Conservation (phyloP, 768 basidiomycete species). For the Crucibulum laeve region DNA sequence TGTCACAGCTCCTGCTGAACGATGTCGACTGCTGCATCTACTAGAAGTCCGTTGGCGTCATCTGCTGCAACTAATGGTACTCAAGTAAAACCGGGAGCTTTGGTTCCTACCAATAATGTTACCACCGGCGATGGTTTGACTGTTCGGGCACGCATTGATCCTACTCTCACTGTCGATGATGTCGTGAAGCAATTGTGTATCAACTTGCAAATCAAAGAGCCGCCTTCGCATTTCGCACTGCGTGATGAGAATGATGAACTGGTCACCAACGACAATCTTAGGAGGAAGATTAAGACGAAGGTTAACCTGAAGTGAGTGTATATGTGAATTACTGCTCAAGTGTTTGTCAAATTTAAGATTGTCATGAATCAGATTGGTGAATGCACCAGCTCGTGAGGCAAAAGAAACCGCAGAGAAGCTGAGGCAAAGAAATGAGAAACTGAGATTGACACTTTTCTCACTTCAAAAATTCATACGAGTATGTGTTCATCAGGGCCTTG, state of each 20-base stretch:
- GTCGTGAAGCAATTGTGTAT: slow-evolving; percentile 80
- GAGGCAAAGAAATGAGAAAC: slow-evolving; percentile 48
- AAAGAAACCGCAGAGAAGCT: slow-evolving; percentile 73
- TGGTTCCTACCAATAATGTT: slow-evolving; percentile 83
- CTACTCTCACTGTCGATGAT: slow-evolving; percentile 77
- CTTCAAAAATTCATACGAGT: slow-evolving; percentile 80
- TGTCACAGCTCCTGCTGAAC: slow-evolving; percentile 3
- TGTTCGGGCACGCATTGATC: slow-evolving; percentile 82
- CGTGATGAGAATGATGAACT: slow-evolving; percentile 81
- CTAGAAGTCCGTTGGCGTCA: slow-evolving; percentile 22
- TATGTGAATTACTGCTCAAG: slow-evolving; percentile 3
- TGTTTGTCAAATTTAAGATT: not conserved
- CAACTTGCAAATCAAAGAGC: slow-evolving; percentile 75
- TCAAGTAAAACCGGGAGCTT: slow-evolving; percentile 32
- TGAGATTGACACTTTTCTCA: slow-evolving; percentile 69
- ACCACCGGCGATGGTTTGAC: slow-evolving; percentile 70
- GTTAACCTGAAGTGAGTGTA: slow-evolving; percentile 66
- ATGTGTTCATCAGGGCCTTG: slow-evolving; percentile 12
- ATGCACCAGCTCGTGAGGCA: slow-evolving; percentile 76
- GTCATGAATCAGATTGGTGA: slow-evolving; percentile 57
- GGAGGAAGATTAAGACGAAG: slow-evolving; percentile 76
- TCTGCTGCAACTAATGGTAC: slow-evolving; percentile 32
- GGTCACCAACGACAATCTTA: slow-evolving; percentile 84
- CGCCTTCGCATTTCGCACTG: slow-evolving; percentile 68
- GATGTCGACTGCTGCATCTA: slow-evolving; percentile 25